A percentile compares a stretch with the other conserved stretches of the same genome.
phyloP scores from a whole-genome alignment of 768 basidiomycete genomes.

The Tricholoma saponaceum region DNA sequence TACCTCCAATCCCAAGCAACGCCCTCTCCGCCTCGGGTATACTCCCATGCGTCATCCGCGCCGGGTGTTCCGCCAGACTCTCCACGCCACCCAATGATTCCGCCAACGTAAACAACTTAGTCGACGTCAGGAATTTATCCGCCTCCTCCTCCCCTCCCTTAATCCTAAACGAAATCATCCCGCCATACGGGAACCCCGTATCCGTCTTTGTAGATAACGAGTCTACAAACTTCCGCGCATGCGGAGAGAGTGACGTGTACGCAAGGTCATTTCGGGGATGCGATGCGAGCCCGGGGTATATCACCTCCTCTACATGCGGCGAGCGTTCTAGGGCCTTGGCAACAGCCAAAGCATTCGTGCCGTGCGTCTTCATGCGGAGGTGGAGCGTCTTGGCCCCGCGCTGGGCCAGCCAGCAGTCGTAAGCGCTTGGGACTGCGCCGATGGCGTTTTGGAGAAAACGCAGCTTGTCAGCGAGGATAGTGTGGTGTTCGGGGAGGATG shows the following conservation, averaged over 20 bases:
- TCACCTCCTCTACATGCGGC: slow-evolving; percentile 69
- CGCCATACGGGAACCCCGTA: slow-evolving; percentile 81
- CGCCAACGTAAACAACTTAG: slow-evolving; percentile 73
- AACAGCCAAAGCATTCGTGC: slow-evolving; percentile 73
- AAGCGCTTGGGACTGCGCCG: slow-evolving; percentile 79
- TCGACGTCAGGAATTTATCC: slow-evolving; percentile 60
- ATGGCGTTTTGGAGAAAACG: slow-evolving; percentile 89
- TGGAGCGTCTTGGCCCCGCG: slow-evolving; percentile 90
- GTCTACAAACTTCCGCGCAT: slow-evolving; percentile 64
- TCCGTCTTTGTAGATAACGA: slow-evolving; percentile 27
- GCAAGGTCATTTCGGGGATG: slow-evolving; percentile 68
- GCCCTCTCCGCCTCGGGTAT: slow-evolving; percentile 67
- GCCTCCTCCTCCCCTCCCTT: slow-evolving; percentile 55
- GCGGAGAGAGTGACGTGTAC: slow-evolving; percentile 56
- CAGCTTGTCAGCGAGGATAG: slow-evolving; percentile 47
- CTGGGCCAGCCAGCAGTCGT: slow-evolving; percentile 88
- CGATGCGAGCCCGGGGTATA: slow-evolving; percentile 77
- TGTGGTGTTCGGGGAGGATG: slow-evolving; percentile 59
- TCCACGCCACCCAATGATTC: slow-evolving; percentile 93
- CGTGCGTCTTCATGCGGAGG: slow-evolving; percentile 85
- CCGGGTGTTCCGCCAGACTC: slow-evolving; percentile 83
- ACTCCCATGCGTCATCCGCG: slow-evolving; percentile 84
- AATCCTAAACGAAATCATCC: slow-evolving; percentile 83
- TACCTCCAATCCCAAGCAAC: slow-evolving; percentile 70
- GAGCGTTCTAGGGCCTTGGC: slow-evolving; percentile 55